phyloP scores from a whole-genome alignment of 805 yeast genomes.

The Candida nitratophila region DNA sequence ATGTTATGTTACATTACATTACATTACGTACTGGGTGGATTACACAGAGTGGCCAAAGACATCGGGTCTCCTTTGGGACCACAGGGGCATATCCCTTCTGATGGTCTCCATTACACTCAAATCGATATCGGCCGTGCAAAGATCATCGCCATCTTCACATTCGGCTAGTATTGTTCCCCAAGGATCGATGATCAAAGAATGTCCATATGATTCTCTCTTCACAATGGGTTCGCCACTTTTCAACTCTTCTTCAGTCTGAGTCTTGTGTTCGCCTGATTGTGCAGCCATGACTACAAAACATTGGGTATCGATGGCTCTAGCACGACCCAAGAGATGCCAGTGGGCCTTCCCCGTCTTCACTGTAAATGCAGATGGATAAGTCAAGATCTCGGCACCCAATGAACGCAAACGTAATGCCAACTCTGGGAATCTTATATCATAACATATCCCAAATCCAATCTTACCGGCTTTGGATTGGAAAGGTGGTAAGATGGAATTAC shows the following conservation, averaged over 20 bases:
- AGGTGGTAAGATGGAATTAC: conserved; percentile 45
- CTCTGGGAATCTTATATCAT: conserved; percentile 86
- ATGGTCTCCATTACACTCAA: conserved; percentile 38
- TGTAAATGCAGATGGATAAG: conserved; percentile 92
- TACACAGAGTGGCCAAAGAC: conserved; percentile 40
- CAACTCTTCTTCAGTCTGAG: conserved; percentile 32
- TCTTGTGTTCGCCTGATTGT: conserved; percentile 72
- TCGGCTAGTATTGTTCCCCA: conserved; percentile 77
- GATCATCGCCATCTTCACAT: conserved; percentile 35
- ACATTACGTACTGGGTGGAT: too few species aligned
- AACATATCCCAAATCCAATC: conserved; percentile 72
- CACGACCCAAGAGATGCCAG: conserved; percentile 73
- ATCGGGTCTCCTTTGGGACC: conserved; percentile 64
- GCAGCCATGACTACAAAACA: conserved; percentile 85
- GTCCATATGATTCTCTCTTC: conserved; percentile 76
- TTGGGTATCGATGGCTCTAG: conserved; percentile 87
- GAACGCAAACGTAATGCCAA: conserved; percentile 56
- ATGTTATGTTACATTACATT: too few species aligned
- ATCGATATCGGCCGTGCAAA: conserved; percentile 65
- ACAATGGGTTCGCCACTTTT: conserved; percentile 17
- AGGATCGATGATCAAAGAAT: conserved; percentile 81
- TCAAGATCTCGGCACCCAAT: conserved; percentile 67
- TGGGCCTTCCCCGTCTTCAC: conserved; percentile 87
- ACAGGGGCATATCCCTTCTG: conserved; percentile 69
- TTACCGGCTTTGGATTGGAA: conserved; percentile 54